Evolutionary conservation across 352 stramenopile genomes (phyloP), one percentile per base, ranked within the genome.

Genomic region (Globisporangium carolinianum): DNA sequence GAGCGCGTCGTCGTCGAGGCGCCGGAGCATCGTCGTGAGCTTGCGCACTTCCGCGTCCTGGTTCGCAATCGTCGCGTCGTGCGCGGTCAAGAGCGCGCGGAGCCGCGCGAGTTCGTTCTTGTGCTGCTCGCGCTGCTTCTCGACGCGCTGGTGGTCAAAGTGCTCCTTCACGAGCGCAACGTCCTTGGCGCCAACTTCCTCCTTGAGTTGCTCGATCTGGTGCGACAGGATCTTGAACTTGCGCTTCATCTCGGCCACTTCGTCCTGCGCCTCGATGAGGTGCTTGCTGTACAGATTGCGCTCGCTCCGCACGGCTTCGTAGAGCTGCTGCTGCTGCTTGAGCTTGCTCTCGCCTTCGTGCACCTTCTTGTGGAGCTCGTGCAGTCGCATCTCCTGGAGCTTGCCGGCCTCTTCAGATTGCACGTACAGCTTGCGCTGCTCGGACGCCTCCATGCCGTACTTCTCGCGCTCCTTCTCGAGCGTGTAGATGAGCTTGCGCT

Each of bases 151-250:
- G 64, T 96, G 87, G 61, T 98, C 91, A 64, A 97, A 98, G 62
- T 98, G 89, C 66, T 98, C 92, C 65, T 98, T 98, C 9, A 98
- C 89, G 7, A 98, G 72, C 32, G 90, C 91, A 32, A 97, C 78
- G 64, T 98, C 96, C 75, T 98, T 98, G 8, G 87, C 91, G 7
- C 76, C 82, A 43, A 98, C 93, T 60, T 98, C 94, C 60, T 98
- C 95, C 71, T 98, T 98, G 38, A 98, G 83, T 67, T 98, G 92
- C 70, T 98, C 91, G 53, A 98, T 93, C 61, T 98, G 89, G 71
- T 98, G 90, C 50, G 85, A 97, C 66, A 98, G 89, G 70, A 98
- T 97, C 69, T 98, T 98, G 72, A 98, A 97, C 67, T 98, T 98
- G 66, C 92, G 83, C 66, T 98, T 97, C 83, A 98, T 96, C 66